Conservation (phyloP, 1,139 yeast genomes). For the Torulaspora pretoriensis region DNA sequence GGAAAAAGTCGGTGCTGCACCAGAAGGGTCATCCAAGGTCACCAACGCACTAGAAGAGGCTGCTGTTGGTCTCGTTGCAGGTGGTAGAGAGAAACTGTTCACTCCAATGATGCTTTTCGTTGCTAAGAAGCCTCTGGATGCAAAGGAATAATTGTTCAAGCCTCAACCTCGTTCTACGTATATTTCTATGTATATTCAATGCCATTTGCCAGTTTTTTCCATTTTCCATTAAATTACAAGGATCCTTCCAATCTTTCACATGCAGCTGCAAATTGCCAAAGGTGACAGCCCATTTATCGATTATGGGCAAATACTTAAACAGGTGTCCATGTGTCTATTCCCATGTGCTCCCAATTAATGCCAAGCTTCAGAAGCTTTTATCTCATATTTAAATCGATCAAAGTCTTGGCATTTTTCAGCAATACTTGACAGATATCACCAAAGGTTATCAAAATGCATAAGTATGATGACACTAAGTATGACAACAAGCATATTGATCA, state of each 20-base stretch:
- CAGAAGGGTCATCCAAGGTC: constrained; percentile 88
- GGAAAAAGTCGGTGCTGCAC: constrained; percentile 85
- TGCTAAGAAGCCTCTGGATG: constrained; percentile 62
- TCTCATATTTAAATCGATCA: background rate
- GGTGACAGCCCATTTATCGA: background rate
- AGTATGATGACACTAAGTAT: background rate
- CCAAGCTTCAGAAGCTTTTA: background rate
- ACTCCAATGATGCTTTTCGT: constrained; percentile 96
- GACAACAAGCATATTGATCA: constrained; percentile 23
- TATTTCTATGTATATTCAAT: constrained; percentile 3
- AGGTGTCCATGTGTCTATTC: background rate
- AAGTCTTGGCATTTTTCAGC: background rate
- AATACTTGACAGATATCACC: background rate
- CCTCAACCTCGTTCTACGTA: background rate
- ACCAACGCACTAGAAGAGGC: constrained; percentile 94
- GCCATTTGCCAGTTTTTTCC: background rate
- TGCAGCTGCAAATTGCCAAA: background rate
- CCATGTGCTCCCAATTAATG: background rate
- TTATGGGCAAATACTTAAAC: too few species aligned
- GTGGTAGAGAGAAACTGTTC: constrained; percentile 83
- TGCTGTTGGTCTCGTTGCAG: constrained; percentile 89
- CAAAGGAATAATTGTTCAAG: constrained; percentile 3
- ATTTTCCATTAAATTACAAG: background rate
- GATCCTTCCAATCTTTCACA: background rate
- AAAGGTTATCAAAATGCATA: constrained; percentile 7